phyloP scores from a whole-genome alignment of 2,329 filamentous ascomycete genomes.

The Monosporascus sp. region DNA sequence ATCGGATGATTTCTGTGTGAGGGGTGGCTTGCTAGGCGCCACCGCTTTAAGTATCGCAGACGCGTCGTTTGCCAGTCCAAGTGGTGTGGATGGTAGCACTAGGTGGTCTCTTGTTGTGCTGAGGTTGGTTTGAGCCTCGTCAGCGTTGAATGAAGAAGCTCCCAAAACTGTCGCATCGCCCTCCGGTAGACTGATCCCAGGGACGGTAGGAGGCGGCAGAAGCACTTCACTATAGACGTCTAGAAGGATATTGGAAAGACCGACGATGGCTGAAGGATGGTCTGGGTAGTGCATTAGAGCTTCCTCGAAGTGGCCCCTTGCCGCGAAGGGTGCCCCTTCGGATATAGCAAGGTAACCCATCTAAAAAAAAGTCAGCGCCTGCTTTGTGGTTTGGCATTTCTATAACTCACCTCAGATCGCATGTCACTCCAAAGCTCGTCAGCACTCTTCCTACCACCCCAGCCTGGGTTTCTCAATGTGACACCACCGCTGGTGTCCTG shows the following conservation, averaged over 20 bases:
- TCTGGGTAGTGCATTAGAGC: conserved; percentile 75
- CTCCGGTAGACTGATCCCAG: conserved; percentile 33
- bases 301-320: conserved; percentile 73
- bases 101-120: conserved; percentile 3
- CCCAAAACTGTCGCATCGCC: conserved; percentile 17
- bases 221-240: conserved; percentile 73
- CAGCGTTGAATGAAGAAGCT: conserved; percentile 2
- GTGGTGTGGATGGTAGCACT: conserved; percentile 37
- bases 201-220: conserved; percentile 51
- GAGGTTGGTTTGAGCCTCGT: conserved; percentile 4
- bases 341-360: conserved; percentile 62
- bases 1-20: conserved; percentile 8
- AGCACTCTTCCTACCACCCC: conserved; percentile 75
- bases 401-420: conserved; percentile 63
- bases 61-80: conserved; percentile 36
- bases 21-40: conserved; percentile 7
- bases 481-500: conserved; percentile 57
- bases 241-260: conserved; percentile 76
- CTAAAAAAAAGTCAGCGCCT: conserved; percentile 36
- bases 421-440: conserved; percentile 84
- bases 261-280: conserved; percentile 74
- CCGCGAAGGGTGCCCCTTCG: conserved; percentile 58
- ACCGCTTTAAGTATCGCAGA: conserved; percentile 4
- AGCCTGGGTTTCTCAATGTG: conserved; percentile 59
- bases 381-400: conserved; percentile 1